Conservation (phyloP, 2,329 filamentous ascomycete genomes). For the Claviceps pazoutovae region DNA sequence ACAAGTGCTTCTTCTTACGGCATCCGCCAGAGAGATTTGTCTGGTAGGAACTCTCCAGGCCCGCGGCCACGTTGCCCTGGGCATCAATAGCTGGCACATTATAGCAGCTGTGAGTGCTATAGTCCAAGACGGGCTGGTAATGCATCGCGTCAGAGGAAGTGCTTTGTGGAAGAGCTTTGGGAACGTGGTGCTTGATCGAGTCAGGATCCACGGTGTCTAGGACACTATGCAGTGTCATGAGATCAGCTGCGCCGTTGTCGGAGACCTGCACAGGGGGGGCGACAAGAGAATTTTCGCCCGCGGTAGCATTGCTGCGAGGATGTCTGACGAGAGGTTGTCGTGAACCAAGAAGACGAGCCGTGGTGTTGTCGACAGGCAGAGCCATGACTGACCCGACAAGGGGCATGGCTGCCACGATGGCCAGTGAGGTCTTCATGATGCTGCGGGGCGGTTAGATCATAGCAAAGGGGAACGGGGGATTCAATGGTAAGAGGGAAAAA, state of each 20-base stretch:
- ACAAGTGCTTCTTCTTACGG: conserved; percentile 8
- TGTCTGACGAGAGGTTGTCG: neutral
- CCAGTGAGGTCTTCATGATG: neutral
- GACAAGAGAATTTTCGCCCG: neutral
- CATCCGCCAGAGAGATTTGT: conserved; percentile 5
- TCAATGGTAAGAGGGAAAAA: neutral
- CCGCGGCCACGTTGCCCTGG: conserved; percentile 16
- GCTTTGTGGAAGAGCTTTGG: conserved; percentile 1
- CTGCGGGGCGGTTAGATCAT: neutral
- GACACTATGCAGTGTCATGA: too few species aligned
- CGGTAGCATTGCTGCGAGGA: neutral
- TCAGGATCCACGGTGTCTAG: too few species aligned
- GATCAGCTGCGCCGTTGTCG: too few species aligned
- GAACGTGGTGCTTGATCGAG: neutral
- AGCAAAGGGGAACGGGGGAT: neutral
- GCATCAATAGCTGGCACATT: conserved; percentile 19
- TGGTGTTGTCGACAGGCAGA: neutral
- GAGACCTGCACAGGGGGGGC: too few species aligned
- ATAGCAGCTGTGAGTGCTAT: conserved; percentile 9
- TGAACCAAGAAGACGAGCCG: neutral
- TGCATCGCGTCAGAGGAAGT: conserved; percentile 2
- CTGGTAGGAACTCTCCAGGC: conserved; percentile 8
- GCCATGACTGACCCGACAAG: neutral
- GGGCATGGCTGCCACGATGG: neutral
- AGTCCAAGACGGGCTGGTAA: conserved; percentile 8